Conservation (phyloP, 169 alveolate genomes). For the Sarcocystis neurona region DNA sequence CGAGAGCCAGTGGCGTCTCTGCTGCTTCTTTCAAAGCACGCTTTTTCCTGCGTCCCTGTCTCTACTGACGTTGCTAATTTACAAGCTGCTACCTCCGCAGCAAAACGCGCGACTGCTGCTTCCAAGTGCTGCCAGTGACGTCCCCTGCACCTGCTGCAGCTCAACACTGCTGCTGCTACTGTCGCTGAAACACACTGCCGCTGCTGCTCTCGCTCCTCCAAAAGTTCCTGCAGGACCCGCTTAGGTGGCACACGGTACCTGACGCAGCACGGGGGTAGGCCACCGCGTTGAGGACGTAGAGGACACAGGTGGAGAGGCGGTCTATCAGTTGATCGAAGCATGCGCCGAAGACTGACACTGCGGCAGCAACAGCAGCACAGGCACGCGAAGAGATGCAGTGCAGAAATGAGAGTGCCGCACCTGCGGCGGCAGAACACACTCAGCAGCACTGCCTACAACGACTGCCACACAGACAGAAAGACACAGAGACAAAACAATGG, state of each 20-base stretch:
- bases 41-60: too few relatives aligned
- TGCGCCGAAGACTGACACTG: constrained; percentile 64
- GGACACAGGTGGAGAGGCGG: constrained; percentile 61
- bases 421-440: not conserved
- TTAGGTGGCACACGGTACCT: not conserved
- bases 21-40: too few relatives aligned
- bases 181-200: too few relatives aligned
- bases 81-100: too few relatives aligned
- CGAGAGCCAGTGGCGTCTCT: too few relatives aligned
- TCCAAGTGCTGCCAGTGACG: too few relatives aligned
- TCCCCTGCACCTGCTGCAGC: too few relatives aligned
- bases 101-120: too few relatives aligned
- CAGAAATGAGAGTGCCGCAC: not conserved
- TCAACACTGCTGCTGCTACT: too few relatives aligned
- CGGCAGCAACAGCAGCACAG: not conserved
- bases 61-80: too few relatives aligned
- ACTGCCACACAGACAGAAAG: not conserved
- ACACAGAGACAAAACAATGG: not conserved
- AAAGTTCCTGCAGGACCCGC: not conserved
- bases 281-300: constrained; percentile 37
- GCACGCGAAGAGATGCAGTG: not conserved
- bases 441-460: not conserved
- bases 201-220: not conserved
- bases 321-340: constrained; percentile 59
- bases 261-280: constrained; percentile 40